These are phyloP conservation scores for Salvia sclarea DNA, from an alignment of 305 asterid species.

Conservation along the genomic window DNA sequence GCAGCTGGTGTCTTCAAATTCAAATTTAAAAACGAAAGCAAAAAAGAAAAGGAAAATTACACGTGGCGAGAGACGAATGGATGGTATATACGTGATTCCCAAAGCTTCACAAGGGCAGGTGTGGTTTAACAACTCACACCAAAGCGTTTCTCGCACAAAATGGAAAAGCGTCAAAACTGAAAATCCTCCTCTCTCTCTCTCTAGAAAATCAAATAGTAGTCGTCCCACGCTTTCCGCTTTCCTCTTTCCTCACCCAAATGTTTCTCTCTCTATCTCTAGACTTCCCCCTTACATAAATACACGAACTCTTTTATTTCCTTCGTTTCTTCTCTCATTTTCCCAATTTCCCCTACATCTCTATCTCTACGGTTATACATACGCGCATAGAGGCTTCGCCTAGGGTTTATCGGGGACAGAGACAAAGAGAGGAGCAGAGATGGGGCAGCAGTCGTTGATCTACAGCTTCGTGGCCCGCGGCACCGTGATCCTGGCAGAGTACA, in stretches of 20 bases:
- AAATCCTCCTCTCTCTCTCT: slow-evolving; percentile 3
- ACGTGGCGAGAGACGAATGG: slow-evolving; percentile 5
- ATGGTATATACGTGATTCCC: slow-evolving; percentile 37
- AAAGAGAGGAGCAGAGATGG: slow-evolving; percentile 42
- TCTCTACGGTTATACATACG: slow-evolving; percentile 17
- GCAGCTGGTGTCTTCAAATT: not conserved
- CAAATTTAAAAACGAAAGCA: not conserved
- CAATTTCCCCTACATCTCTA: slow-evolving; percentile 23
- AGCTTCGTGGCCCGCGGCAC: slow-evolving; percentile 82
- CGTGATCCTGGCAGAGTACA: slow-evolving; percentile 68
- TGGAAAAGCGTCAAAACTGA: not conserved
- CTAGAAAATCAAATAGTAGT: slow-evolving; percentile 6
- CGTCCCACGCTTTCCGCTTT: slow-evolving; percentile 40
- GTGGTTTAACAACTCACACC: slow-evolving; percentile 39
- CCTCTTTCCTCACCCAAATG: slow-evolving; percentile 30
- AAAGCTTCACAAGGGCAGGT: slow-evolving; percentile 14
- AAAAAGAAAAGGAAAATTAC: not conserved
- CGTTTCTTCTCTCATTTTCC: slow-evolving; percentile 8
- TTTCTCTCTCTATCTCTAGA: slow-evolving; percentile 34
- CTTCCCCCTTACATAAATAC: slow-evolving; percentile 9
- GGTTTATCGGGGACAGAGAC: slow-evolving; percentile 31
- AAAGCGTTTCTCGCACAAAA: slow-evolving; percentile 13
- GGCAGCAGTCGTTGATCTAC: slow-evolving; percentile 83
- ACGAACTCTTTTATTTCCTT: not conserved
- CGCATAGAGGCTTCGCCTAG: slow-evolving; percentile 28